Percentiles rank a stretch among this genome's conserved stretches.
phyloP scores from a whole-genome alignment of 345 rosid species.

The Eucalyptus paniculata region DNA sequence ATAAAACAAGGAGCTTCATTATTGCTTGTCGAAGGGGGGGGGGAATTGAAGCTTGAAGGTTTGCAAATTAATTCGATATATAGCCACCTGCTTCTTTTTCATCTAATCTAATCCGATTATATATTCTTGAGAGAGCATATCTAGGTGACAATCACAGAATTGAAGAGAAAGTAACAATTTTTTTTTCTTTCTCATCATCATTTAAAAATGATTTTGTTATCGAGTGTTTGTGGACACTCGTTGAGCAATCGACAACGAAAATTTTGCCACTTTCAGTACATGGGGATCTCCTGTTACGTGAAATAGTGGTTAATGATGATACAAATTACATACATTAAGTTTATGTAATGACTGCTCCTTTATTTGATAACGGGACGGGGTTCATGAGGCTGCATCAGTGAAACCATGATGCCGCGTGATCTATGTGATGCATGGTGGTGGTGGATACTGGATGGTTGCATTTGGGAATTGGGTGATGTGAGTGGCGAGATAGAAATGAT shows the following conservation, averaged over 20 bases:
- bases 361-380: neutral
- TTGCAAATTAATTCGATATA: neutral
- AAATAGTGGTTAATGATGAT: neutral
- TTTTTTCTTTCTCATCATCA: neutral
- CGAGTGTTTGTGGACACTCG: neutral
- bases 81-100: neutral
- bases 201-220: neutral
- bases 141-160: neutral
- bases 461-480: neutral
- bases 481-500: neutral
- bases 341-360: neutral
- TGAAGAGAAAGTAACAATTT: neutral
- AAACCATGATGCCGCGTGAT: neutral
- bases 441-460: neutral
- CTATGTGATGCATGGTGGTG: neutral
- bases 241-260: neutral
- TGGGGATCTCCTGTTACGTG: neutral
- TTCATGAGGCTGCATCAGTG: neutral
- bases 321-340: neutral
- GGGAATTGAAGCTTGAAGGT: neutral
- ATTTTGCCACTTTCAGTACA: rapidly evolving
- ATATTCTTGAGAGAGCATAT: neutral
- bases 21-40: too few species aligned
- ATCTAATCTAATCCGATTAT: rapidly evolving
- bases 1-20: too few species aligned